phyloP scores from a whole-genome alignment of 1,284 basidiomycete species.

The Boletellus deceptivus region DNA sequence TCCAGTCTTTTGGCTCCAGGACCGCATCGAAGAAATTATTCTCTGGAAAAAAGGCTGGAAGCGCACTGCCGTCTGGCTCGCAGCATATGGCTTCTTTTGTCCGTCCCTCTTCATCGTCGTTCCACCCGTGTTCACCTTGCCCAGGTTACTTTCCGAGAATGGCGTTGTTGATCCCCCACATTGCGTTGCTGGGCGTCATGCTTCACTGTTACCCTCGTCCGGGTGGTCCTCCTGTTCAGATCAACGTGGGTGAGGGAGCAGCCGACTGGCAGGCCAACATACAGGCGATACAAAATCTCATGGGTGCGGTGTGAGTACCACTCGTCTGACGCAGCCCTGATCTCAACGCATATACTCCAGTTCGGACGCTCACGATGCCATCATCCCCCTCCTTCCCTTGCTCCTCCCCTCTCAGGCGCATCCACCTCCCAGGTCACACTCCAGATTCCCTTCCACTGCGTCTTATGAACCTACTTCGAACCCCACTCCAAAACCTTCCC shows the following conservation, averaged over 20 bases:
- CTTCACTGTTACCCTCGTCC: slow-evolving; percentile 41
- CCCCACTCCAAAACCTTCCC: neutral
- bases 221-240: slow-evolving; percentile 21
- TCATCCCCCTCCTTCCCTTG: slow-evolving; percentile 30
- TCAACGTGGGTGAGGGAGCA: slow-evolving; percentile 49
- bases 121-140: neutral
- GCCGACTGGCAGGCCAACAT: slow-evolving; percentile 76
- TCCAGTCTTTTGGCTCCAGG: slow-evolving; percentile 76
- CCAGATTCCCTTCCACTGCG: neutral
- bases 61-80: slow-evolving; percentile 65
- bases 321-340: neutral
- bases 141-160: slow-evolving; percentile 68
- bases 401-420: slow-evolving; percentile 35
- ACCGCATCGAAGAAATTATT: slow-evolving; percentile 70
- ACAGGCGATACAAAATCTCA: slow-evolving; percentile 78
- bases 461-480: neutral
- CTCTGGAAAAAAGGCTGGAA: slow-evolving; percentile 71
- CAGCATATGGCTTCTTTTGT: slow-evolving; percentile 70
- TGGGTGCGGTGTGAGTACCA: slow-evolving; percentile 64
- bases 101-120: slow-evolving; percentile 26
- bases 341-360: slow-evolving; percentile 29
- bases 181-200: slow-evolving; percentile 52
- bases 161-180: slow-evolving; percentile 62
- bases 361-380: slow-evolving; percentile 47
- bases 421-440: neutral